phyloP scores from a whole-genome alignment of 2,329 filamentous ascomycete genomes.

The Cryphonectria naterciae region DNA sequence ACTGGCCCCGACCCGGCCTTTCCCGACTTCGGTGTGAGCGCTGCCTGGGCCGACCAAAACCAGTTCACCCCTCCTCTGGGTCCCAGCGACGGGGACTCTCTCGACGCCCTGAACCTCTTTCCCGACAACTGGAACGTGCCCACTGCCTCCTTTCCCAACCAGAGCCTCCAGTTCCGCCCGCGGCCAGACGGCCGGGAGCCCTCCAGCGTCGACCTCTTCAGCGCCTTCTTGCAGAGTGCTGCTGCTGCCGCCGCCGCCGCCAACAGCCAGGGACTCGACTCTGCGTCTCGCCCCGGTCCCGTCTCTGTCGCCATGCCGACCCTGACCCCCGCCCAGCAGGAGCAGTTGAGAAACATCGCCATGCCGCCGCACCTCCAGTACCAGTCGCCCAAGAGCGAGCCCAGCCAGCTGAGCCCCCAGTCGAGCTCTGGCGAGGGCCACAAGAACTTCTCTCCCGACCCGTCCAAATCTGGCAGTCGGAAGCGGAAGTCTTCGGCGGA shows the following conservation, averaged over 20 bases:
- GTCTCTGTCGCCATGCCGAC: slow-evolving; percentile 42
- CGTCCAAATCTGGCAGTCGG: slow-evolving; percentile 52
- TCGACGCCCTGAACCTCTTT: slow-evolving; percentile 26
- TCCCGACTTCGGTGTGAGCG: slow-evolving; percentile 20
- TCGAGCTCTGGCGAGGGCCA: slow-evolving; percentile 55
- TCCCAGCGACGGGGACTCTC: slow-evolving; percentile 23
- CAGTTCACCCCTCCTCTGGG: slow-evolving; percentile 28
- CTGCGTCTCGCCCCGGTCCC: slow-evolving; percentile 35
- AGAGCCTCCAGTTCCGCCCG: slow-evolving; percentile 26
- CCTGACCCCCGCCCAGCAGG: slow-evolving; percentile 63
- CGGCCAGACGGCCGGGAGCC: slow-evolving; percentile 18
- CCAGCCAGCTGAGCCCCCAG: slow-evolving; percentile 62
- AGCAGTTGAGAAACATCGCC: slow-evolving; percentile 64
- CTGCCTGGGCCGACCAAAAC: slow-evolving; percentile 24
- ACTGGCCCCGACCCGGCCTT: slow-evolving; percentile 23
- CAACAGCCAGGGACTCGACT: slow-evolving; percentile 37
- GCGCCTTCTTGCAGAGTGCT: slow-evolving; percentile 33
- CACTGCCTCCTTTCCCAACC: slow-evolving; percentile 24
- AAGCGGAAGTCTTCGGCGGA: slow-evolving; percentile 74
- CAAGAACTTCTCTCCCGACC: slow-evolving; percentile 63
- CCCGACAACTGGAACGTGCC: slow-evolving; percentile 28
- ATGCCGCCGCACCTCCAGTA: slow-evolving; percentile 68
- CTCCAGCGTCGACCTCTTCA: slow-evolving; percentile 17
- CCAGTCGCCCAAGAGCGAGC: slow-evolving; percentile 60
- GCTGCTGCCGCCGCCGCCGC: slow-evolving; percentile 20